A percentile compares a stretch with the other conserved stretches of the same genome.
Evolutionary conservation across 75 land plant species (phyloP).

Genomic region (Larix kaempferi): DNA sequence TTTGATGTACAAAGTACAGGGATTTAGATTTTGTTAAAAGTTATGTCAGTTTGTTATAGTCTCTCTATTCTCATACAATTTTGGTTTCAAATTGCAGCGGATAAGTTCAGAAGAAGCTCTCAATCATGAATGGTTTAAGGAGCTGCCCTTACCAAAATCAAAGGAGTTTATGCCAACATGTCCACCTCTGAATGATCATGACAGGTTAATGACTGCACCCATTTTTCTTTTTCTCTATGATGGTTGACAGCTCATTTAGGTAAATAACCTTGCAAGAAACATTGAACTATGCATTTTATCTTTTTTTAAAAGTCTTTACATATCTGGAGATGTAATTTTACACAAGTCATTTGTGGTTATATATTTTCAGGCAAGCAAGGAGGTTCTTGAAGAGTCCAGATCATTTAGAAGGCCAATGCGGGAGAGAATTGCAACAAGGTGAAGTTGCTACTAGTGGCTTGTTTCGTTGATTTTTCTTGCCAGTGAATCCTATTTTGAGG

Average conservation of each 20-base stretch:
- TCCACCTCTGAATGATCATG: conserved; percentile 43
- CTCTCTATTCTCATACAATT: neutral
- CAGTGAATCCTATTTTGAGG: conserved; percentile 1
- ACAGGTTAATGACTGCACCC: conserved; percentile 18
- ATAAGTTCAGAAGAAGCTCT: conserved; percentile 51
- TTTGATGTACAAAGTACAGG: too few relatives aligned
- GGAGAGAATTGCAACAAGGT: conserved; percentile 22
- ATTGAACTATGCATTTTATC: too few relatives aligned
- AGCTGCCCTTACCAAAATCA: conserved; percentile 44
- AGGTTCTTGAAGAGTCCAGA: conserved; percentile 43
- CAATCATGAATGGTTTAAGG: conserved; percentile 49
- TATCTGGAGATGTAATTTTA: neutral
- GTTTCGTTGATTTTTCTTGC: conserved; percentile 28
- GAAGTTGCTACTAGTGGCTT: conserved; percentile 37
- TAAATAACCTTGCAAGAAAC: too few relatives aligned
- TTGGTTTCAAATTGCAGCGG: conserved; percentile 18
- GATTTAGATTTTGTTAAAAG: neutral
- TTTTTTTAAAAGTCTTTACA: neutral
- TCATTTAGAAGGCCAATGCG: conserved; percentile 34
- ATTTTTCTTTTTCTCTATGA: neutral
- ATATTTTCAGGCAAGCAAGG: conserved; percentile 25
- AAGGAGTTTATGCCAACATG: conserved; percentile 45
- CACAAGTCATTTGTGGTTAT: neutral
- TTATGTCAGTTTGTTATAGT: neutral
- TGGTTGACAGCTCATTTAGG: too few relatives aligned